Evolutionary conservation across 192 early-diverging fungal genomes (phyloP), one percentile per base, ranked within the genome.

Genomic region (Backusella liffmaniae): DNA sequence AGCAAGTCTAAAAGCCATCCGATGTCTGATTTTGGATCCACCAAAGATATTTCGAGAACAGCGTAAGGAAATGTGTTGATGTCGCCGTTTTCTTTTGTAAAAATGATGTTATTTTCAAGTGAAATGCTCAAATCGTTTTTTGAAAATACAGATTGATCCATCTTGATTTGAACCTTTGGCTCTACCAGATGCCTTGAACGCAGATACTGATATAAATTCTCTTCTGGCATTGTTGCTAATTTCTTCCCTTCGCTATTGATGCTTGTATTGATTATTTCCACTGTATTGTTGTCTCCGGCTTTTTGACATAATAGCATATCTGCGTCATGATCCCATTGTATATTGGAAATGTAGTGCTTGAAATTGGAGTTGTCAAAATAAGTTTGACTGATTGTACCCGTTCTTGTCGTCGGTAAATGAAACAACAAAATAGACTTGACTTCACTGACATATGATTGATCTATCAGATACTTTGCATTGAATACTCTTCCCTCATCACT

Each of bases 121-220:
- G 95, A 96, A 34, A 99, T 94, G 42, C 95, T 90, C 66, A 98
- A 93, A 18, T 92, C 87, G 84, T 98, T 96, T 29, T 95, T 94
- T 5, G 96, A 97, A 41, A 98, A 86, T 82, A 98, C 96, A 86
- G 97, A 99, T 21, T 96, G 92, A 83, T 97, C 97, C 85, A 97
- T 98, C 73, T 95, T 94, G 2, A 96, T 93, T 62, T 96, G 90
- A 72, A 97, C 80, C 6, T 93, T 87, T 9, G 81, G 66, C 35
- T 86, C 18, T n/a, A 49, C 79, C 26, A 94, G 80, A 1, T 85
- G 73, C 4, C 26, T 62, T 29, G 21, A 29, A 10, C 26, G 23
- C 12, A 62, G 26, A 30, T 62, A 12, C 26, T 79, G 23, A 10
- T 62, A 78, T 21, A 96, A 77, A 0, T 85, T 73, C 77, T 90